Evolutionary conservation across 192 early-diverging fungal genomes (phyloP).

Genomic region (Phycomyces nitens): DNA sequence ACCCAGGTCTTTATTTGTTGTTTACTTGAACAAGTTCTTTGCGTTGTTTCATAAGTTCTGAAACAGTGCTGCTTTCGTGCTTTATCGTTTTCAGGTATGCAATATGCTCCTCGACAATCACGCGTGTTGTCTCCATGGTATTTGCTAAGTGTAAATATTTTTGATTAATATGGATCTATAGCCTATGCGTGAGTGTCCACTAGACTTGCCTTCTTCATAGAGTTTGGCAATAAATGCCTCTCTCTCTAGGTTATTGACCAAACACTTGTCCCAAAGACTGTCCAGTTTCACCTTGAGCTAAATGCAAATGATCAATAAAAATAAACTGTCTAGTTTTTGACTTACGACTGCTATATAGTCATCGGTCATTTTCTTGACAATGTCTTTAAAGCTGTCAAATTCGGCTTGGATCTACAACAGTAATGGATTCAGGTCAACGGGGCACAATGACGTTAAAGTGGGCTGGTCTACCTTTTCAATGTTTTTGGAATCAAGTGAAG

Average conservation of each 20-base stretch:
- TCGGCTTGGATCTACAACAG: slow-evolving; percentile 14
- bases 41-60: slow-evolving; percentile 42
- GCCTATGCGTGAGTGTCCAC: neutral
- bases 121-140: slow-evolving; percentile 33
- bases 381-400: slow-evolving; percentile 16
- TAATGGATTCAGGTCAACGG: neutral
- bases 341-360: slow-evolving; percentile 17
- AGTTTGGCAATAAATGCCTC: slow-evolving; percentile 36
- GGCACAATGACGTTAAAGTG: neutral
- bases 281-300: slow-evolving; percentile 27
- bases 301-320: neutral
- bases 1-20: no score
- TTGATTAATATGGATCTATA: neutral
- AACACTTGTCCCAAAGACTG: slow-evolving; percentile 42
- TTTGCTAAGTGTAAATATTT: neutral
- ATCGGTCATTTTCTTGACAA: slow-evolving; percentile 21
- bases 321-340: neutral
- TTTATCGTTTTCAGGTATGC: slow-evolving; percentile 21
- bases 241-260: slow-evolving; percentile 39
- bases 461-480: no score
- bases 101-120: slow-evolving; percentile 24
- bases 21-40: slow-evolving; percentile 47
- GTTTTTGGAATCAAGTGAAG: neutral
- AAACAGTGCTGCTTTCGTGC: slow-evolving; percentile 26
- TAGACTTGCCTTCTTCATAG: slow-evolving; percentile 32